A percentile compares a stretch with the other conserved stretches of the same genome.
These are phyloP conservation scores for Nitzschia palea DNA, from an alignment of 108 stramenopile genomes.

Conservation along the genomic window DNA sequence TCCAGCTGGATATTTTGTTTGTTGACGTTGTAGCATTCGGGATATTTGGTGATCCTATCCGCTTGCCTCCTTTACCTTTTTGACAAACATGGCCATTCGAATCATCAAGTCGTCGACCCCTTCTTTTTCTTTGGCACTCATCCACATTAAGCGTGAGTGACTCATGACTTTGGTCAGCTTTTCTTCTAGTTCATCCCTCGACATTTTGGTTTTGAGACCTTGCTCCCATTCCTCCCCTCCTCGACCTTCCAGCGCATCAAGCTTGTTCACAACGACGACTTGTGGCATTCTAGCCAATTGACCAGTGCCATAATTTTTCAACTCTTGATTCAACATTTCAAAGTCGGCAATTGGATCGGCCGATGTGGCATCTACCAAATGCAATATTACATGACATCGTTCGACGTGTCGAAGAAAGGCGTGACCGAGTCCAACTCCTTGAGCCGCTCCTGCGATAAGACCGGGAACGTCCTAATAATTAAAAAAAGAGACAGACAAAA, in stretches of 20 bases:
- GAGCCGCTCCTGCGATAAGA: slow-evolving; percentile 85
- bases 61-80: slow-evolving; percentile 59
- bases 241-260: slow-evolving; percentile 72
- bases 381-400: slow-evolving; percentile 93
- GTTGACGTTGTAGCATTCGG: no score
- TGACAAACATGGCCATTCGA: slow-evolving; percentile 80
- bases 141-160: slow-evolving; percentile 82
- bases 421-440: slow-evolving; percentile 88
- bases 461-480: slow-evolving; percentile 76
- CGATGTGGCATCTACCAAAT: slow-evolving; percentile 92
- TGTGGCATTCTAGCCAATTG: slow-evolving; percentile 92
- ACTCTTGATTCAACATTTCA: slow-evolving; percentile 92
- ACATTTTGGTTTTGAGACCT: slow-evolving; percentile 31
- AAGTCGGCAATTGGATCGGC: slow-evolving; percentile 88
- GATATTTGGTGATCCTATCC: no score
- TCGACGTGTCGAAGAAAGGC: slow-evolving; percentile 93
- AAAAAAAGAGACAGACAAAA: not conserved
- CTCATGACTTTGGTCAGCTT: slow-evolving; percentile 67
- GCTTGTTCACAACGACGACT: slow-evolving; percentile 94
- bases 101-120: slow-evolving; percentile 88
- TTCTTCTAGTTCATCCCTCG: slow-evolving; percentile 55
- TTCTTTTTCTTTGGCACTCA: slow-evolving; percentile 85
- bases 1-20: no score
- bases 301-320: slow-evolving; percentile 87
- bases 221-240: slow-evolving; percentile 46